Percentiles rank a stretch among this genome's conserved stretches.
phyloP scores from a whole-genome alignment of 495 filamentous ascomycete species.

The Mycothermus thermophilus region DNA sequence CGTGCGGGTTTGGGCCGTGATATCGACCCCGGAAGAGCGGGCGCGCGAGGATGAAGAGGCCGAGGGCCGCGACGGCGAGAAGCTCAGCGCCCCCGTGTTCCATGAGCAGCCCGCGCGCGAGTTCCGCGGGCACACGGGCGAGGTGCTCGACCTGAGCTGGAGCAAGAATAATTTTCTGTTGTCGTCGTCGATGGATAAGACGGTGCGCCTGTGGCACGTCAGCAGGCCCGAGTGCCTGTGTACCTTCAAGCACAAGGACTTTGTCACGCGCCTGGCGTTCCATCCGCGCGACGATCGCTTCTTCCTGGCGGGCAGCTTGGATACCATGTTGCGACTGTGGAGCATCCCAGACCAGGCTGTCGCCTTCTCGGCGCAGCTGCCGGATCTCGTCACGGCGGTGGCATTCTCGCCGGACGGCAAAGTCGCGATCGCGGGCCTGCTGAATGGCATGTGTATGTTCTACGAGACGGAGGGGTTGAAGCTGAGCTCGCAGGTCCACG shows the following conservation, averaged over 20 bases:
- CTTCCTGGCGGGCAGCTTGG: conserved; percentile 86
- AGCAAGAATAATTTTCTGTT: conserved; percentile 98
- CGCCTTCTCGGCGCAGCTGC: conserved; percentile 68
- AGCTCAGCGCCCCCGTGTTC: conserved; percentile 87
- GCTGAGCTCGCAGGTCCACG: conserved; percentile 70
- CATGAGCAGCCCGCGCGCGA: conserved; percentile 58
- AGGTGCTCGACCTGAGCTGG: conserved; percentile 88
- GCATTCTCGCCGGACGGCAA: conserved; percentile 88
- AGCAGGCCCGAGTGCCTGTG: conserved; percentile 77
- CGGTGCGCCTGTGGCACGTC: conserved; percentile 88
- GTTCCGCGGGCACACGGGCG: conserved; percentile 73
- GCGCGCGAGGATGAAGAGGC: conserved; percentile 56
- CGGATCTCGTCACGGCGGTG: conserved; percentile 86
- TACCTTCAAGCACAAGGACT: conserved; percentile 93
- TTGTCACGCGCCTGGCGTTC: conserved; percentile 88
- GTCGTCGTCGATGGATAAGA: conserved; percentile 97
- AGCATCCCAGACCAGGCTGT: conserved; percentile 95
- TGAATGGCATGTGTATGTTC: conserved; percentile 77
- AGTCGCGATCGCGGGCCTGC: conserved; percentile 74
- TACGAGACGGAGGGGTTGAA: conserved; percentile 92
- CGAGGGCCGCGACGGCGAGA: conserved; percentile 33
- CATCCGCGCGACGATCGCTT: conserved; percentile 93
- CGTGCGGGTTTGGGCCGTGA: conserved; percentile 81
- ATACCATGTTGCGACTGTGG: conserved; percentile 87
- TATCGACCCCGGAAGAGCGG: conserved; percentile 70